Conservation (phyloP, 768 basidiomycete genomes). For the Collybia mongolica region DNA sequence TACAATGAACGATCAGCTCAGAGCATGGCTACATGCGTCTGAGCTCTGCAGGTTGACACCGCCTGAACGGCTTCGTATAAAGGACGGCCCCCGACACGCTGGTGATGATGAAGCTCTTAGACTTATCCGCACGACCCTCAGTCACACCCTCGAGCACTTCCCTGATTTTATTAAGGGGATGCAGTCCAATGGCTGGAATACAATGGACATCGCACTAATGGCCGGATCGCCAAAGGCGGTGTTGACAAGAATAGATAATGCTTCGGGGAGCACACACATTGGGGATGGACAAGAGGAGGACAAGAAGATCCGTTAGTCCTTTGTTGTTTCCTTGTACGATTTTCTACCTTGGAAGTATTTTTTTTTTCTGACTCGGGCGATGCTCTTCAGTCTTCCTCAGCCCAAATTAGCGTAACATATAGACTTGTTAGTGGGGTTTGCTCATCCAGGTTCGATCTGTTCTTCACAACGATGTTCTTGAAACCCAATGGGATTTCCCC, state of each 20-base stretch:
- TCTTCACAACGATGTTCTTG: not conserved
- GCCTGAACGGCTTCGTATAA: constrained; percentile 1
- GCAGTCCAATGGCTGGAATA: constrained; percentile 38
- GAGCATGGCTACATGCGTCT: constrained; percentile 51
- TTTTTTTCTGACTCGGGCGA: not conserved
- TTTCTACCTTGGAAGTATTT: not conserved
- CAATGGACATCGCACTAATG: constrained; percentile 27
- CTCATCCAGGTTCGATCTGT: not conserved
- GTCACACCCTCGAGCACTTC: constrained; percentile 15
- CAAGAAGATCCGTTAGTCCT: constrained; percentile 20
- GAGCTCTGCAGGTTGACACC: constrained; percentile 29
- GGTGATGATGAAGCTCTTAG: constrained; percentile 8
- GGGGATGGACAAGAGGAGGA: constrained; percentile 10
- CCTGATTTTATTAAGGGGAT: constrained; percentile 22
- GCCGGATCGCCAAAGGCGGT: constrained; percentile 29
- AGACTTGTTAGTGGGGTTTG: not conserved
- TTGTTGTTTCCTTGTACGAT: not conserved
- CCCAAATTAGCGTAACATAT: not conserved
- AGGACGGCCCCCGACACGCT: not conserved
- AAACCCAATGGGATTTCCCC: too few relatives aligned
- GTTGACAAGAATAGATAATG: constrained; percentile 16
- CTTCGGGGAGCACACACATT: not conserved
- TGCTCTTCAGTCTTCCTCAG: not conserved
- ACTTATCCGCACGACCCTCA: constrained; percentile 19
- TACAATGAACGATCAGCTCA: constrained; percentile 44